Percentiles rank a stretch among this genome's conserved stretches.
Evolutionary conservation across 1,139 yeast genomes (phyloP).

Genomic region (Protomyces macrosporus): DNA sequence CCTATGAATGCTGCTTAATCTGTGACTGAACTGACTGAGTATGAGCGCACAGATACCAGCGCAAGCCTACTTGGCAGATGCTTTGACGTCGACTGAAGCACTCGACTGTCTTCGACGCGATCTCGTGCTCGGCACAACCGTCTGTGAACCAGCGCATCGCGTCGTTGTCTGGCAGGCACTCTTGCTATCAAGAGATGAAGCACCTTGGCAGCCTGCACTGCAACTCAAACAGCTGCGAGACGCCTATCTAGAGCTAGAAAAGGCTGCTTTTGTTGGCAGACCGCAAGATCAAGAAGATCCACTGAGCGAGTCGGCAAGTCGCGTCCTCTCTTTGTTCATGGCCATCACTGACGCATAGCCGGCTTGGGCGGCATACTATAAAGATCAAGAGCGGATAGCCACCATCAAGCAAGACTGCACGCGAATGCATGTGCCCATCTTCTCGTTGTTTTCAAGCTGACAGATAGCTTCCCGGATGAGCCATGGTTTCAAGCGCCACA

Average conservation of each 20-base stretch:
- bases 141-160: slow-evolving; percentile 4
- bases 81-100: slow-evolving; percentile 6
- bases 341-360: slow-evolving; percentile 12
- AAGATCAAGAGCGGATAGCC: slow-evolving; percentile 35
- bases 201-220: not conserved
- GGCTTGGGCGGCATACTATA: slow-evolving; percentile 30
- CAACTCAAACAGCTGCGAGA: not conserved
- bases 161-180: slow-evolving; percentile 18
- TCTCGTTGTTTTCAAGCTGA: not conserved
- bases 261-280: not conserved
- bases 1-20: too few species aligned
- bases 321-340: not conserved
- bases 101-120: slow-evolving; percentile 16
- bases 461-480: slow-evolving; percentile 47
- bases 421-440: slow-evolving; percentile 41
- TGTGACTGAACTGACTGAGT: not conserved
- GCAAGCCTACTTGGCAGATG: slow-evolving; percentile 7
- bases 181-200: not conserved
- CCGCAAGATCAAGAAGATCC: slow-evolving; percentile 11
- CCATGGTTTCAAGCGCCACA: slow-evolving; percentile 42
- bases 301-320: slow-evolving; percentile 3
- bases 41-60: slow-evolving; percentile 5
- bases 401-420: slow-evolving; percentile 47
- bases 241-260: not conserved
- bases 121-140: slow-evolving; percentile 4